Conservation (phyloP, 805 yeast species). For the Cephaloascus albidus region DNA sequence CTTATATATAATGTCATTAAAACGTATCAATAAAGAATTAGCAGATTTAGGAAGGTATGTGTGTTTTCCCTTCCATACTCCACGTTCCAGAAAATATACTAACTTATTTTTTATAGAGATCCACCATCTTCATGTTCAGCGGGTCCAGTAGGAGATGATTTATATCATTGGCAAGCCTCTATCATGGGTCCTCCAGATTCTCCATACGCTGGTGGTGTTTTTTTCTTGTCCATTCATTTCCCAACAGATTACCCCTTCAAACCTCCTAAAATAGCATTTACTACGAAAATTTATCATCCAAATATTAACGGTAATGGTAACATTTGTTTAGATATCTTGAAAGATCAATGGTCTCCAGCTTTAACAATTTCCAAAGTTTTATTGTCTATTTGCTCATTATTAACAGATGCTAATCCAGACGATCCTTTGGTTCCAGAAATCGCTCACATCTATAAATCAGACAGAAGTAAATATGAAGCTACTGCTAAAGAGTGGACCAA, state of each 20-base stretch:
- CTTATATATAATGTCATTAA: slow-evolving; percentile 82
- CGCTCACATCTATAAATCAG: slow-evolving; percentile 92
- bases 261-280: slow-evolving; percentile 85
- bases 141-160: slow-evolving; percentile 96
- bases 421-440: slow-evolving; percentile 99
- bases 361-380: slow-evolving; percentile 92
- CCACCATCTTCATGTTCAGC: slow-evolving; percentile 99
- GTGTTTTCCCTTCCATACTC: neutral
- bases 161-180: slow-evolving; percentile 99
- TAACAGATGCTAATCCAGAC: slow-evolving; percentile 97
- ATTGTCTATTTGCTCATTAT: slow-evolving; percentile 86
- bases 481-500: slow-evolving; percentile 98
- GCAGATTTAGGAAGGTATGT: slow-evolving; percentile 90
- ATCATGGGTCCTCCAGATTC: slow-evolving; percentile 99
- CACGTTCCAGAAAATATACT: slow-evolving; percentile 5
- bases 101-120: slow-evolving; percentile 45
- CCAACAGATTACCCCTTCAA: slow-evolving; percentile 99
- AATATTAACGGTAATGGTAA: slow-evolving; percentile 94
- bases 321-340: slow-evolving; percentile 92
- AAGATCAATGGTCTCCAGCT: slow-evolving; percentile 99
- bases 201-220: slow-evolving; percentile 83
- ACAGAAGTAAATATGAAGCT: slow-evolving; percentile 88
- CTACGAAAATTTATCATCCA: slow-evolving; percentile 95
- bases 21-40: slow-evolving; percentile 94
- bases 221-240: slow-evolving; percentile 92